A percentile compares a stretch with the other conserved stretches of the same genome.
Evolutionary conservation across 192 early-diverging fungal genomes (phyloP).

Genomic region (Lobosporangium transversale): DNA sequence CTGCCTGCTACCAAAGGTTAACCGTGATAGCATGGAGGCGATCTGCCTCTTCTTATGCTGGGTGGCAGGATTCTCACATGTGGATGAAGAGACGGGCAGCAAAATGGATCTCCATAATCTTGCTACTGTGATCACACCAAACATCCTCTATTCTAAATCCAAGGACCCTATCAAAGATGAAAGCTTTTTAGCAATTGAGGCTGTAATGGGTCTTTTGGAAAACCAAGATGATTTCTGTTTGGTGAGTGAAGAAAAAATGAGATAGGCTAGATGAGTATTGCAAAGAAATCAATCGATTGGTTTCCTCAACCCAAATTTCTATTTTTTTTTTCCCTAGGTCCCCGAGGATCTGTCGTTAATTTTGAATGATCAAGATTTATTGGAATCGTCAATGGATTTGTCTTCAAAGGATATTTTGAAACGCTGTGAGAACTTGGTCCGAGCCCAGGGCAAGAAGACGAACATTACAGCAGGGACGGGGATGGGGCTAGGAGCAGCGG

Average conservation of each 20-base stretch:
- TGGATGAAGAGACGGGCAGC: slow-evolving; percentile 77
- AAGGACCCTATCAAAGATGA: slow-evolving; percentile 84
- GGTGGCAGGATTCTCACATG: slow-evolving; percentile 79
- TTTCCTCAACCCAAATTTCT: not conserved
- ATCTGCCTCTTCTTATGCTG: slow-evolving; percentile 86
- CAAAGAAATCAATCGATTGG: too few relatives aligned
- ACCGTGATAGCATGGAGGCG: slow-evolving; percentile 93
- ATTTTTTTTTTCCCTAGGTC: slow-evolving; percentile 45
- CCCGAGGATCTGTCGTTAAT: slow-evolving; percentile 64
- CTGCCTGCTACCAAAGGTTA: slow-evolving; percentile 87
- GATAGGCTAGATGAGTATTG: too few relatives aligned
- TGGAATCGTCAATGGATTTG: slow-evolving; percentile 56
- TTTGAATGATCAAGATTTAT: slow-evolving; percentile 57
- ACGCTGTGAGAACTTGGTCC: slow-evolving; percentile 62
- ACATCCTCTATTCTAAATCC: slow-evolving; percentile 86
- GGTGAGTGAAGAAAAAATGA: slow-evolving; percentile 57
- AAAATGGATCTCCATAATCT: slow-evolving; percentile 94
- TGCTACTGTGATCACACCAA: slow-evolving; percentile 94
- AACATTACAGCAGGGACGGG: slow-evolving; percentile 11
- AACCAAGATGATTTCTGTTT: slow-evolving; percentile 73
- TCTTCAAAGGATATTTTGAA: slow-evolving; percentile 65
- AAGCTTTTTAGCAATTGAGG: slow-evolving; percentile 73
- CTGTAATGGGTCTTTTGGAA: slow-evolving; percentile 71
- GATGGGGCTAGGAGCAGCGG: too few relatives aligned
- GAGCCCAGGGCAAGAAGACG: slow-evolving; percentile 52